Base-by-base conservation (phyloP, 371 early-diverging fungal genomes). In the Mortierella polycephala region DNA sequence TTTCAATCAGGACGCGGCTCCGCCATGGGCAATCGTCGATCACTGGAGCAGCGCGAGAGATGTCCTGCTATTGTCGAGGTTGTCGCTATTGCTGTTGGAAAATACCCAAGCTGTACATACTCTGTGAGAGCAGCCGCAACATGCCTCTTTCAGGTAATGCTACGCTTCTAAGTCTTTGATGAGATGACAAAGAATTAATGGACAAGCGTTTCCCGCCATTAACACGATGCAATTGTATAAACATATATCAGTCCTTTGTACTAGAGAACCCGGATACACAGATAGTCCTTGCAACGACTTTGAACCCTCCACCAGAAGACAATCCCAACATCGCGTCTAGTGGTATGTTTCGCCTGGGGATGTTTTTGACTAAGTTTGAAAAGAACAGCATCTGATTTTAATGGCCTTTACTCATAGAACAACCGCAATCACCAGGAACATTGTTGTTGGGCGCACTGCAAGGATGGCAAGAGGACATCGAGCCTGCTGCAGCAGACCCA, bases 381-480 rank as follows among this genome's bases (percentile, higher is more conserved):
- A 30, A 30, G 30, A 30, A 30, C 30, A 30, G 30, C 30, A 44
- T 30, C 13, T 18, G 20, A 14, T 16, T 30, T n/a, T 7, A 21
- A 30, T 30, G 30, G 4, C 30, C 30, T 30, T 30, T 30, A 30
- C 30, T 47, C n/a, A 57, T 80, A 83, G 92, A 87, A 52, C 82
- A 85, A 83, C 87, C 92, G n/a, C 92, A 93, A 67, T 94, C 96
- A 2, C 92, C 94, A 3, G 96, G 96, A 13, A 95, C 96, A 9
- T 82, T 96, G 18, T 64, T 96, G 7, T 84, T 97, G 41, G 87
- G 90, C 5, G 87, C 92, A 1, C 82, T 97, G 51, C 86, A 95
- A 12, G 91, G 93, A 62, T 92, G 94, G 93, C 89, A 92, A 58
- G 81, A 79, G 7, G 70, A 73, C 18, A 40, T 21, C 0, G 74